A percentile compares a stretch with the other conserved stretches of the same genome.
phyloP scores from a whole-genome alignment of 1,139 yeast genomes.

The Debaryomyces sp. region DNA sequence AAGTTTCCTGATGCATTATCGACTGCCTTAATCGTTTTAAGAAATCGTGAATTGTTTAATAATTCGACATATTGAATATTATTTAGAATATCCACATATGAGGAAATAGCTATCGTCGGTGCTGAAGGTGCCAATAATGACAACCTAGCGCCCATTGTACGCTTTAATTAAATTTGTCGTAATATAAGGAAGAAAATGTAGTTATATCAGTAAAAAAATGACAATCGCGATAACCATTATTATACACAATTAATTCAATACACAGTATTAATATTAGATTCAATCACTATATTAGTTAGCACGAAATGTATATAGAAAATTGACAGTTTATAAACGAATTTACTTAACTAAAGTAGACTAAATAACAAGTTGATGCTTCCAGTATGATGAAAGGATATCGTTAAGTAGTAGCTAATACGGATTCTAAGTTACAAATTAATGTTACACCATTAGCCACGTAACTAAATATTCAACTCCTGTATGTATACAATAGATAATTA shows the following conservation, averaged over 20 bases:
- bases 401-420: constrained; percentile 99
- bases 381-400: constrained; percentile 98
- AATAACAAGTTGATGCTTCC: constrained; percentile 99
- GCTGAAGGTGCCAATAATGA: constrained; percentile 89
- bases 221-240: constrained; percentile 1
- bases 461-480: too few species aligned
- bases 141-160: constrained; percentile 78
- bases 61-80: constrained; percentile 74
- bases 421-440: constrained; percentile 73
- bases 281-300: not conserved
- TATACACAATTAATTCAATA: not conserved
- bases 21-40: constrained; percentile 81
- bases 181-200: not conserved
- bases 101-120: constrained; percentile 88
- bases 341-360: constrained; percentile 99
- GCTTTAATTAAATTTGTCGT: not conserved
- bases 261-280: constrained; percentile 7
- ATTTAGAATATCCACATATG: constrained; percentile 79
- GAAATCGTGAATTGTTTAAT: constrained; percentile 75
- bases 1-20: constrained; percentile 61
- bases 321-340: constrained; percentile 23
- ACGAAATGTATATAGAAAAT: not conserved
- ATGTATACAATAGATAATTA: too few species aligned
- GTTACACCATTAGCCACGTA: too few species aligned
- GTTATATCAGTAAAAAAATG: not conserved